These are phyloP conservation scores for Monosporascus sp. DNA, from an alignment of 2,329 filamentous ascomycete genomes.

Conservation along the genomic window DNA sequence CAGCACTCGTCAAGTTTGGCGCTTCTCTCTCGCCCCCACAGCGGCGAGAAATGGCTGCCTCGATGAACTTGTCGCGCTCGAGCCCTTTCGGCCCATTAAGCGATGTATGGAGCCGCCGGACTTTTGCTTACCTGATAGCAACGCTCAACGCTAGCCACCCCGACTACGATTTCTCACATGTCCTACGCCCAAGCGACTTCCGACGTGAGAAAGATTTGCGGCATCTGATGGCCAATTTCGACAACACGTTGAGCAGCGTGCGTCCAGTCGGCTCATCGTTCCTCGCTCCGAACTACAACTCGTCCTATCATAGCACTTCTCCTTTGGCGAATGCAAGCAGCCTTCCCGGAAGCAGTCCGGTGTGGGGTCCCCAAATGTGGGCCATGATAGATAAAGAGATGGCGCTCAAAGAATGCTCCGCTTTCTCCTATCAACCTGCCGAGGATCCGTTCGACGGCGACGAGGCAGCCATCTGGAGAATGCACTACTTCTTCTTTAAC, in stretches of 20 bases:
- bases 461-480: slow-evolving; percentile 88
- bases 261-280: slow-evolving; percentile 53
- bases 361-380: slow-evolving; percentile 92
- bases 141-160: slow-evolving; percentile 93
- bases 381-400: slow-evolving; percentile 90
- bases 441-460: slow-evolving; percentile 90
- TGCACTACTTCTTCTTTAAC: slow-evolving; percentile 98
- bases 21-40: slow-evolving; percentile 83
- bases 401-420: slow-evolving; percentile 79
- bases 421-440: slow-evolving; percentile 84
- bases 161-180: slow-evolving; percentile 95
- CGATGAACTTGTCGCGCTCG: slow-evolving; percentile 72
- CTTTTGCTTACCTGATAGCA: slow-evolving; percentile 92
- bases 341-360: slow-evolving; percentile 46
- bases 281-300: slow-evolving; percentile 29
- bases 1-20: slow-evolving; percentile 78
- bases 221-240: slow-evolving; percentile 78
- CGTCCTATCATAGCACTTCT: slow-evolving; percentile 33
- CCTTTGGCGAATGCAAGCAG: slow-evolving; percentile 32
- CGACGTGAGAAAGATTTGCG: slow-evolving; percentile 75
- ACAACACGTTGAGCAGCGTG: slow-evolving; percentile 82
- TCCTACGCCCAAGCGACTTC: slow-evolving; percentile 85
- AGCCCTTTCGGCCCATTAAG: slow-evolving; percentile 90
- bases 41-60: slow-evolving; percentile 61
- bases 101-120: slow-evolving; percentile 81